A percentile compares a stretch with the other conserved stretches of the same genome.
Conservation (phyloP, 1,139 yeast species). For the Candida pseudoviswanathii region DNA sequence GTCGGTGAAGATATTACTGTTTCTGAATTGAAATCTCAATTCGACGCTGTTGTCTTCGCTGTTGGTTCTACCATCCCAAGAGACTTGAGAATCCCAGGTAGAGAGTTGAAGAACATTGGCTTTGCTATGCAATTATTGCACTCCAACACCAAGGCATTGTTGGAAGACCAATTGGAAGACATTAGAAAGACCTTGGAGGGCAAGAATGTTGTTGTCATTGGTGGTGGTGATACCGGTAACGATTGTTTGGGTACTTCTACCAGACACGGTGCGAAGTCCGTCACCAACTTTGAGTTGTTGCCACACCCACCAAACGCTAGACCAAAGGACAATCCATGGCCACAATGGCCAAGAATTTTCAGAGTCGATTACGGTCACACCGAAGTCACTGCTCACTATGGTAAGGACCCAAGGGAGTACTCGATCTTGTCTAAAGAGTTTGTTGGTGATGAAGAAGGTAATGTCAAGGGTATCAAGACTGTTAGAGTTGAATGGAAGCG, state of each 20-base stretch:
- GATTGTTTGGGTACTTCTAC: constrained; percentile 98
- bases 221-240: constrained; percentile 99
- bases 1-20: constrained; percentile 82
- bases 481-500: constrained; percentile 98
- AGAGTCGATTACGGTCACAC: constrained; percentile 97
- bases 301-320: constrained; percentile 89
- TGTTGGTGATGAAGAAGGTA: constrained; percentile 91
- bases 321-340: constrained; percentile 98
- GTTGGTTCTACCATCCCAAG: constrained; percentile 97
- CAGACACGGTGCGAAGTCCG: constrained; percentile 97
- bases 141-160: constrained; percentile 85
- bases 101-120: constrained; percentile 85
- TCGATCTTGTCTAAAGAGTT: constrained; percentile 94
- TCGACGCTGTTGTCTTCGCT: constrained; percentile 89
- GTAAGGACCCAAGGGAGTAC: constrained; percentile 97
- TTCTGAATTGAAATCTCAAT: constrained; percentile 60
- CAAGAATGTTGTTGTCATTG: constrained; percentile 92
- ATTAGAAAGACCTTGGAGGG: constrained; percentile 74
- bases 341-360: constrained; percentile 98
- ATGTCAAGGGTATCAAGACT: constrained; percentile 90
- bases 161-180: constrained; percentile 78
- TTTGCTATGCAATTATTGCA: constrained; percentile 93
- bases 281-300: constrained; percentile 88
- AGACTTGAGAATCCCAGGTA: constrained; percentile 91
- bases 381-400: constrained; percentile 92